A percentile compares a stretch with the other conserved stretches of the same genome.
Conservation (phyloP, 192 early-diverging fungal genomes). For the Powellomyces hirtus region DNA sequence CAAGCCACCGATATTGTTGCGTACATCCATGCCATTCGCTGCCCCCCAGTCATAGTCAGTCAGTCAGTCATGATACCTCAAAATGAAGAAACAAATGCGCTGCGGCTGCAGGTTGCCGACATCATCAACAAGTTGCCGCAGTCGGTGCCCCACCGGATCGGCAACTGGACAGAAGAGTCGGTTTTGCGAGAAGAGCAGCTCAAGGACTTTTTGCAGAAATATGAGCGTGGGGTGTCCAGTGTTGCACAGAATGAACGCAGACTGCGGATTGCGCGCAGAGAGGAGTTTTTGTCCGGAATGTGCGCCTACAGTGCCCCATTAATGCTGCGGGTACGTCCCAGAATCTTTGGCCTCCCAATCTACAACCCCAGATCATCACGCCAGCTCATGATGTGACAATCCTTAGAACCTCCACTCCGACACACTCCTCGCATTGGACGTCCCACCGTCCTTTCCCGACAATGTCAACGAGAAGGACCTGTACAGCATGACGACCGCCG, state of each 20-base stretch:
- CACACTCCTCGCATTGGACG: conserved; percentile 28
- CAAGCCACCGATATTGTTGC: too few relatives aligned
- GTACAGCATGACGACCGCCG: conserved; percentile 4
- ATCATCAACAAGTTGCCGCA: conserved; percentile 5
- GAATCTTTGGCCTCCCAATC: too few relatives aligned
- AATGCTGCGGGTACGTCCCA: conserved; percentile 42
- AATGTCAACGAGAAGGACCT: conserved; percentile 9
- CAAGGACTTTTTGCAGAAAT: conserved; percentile 32
- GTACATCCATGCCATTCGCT: too few relatives aligned
- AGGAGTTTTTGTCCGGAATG: background rate
- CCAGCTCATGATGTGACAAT: too few relatives aligned
- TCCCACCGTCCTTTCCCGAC: conserved; percentile 31
- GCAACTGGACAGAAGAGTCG: conserved; percentile 49
- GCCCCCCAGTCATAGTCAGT: too few relatives aligned
- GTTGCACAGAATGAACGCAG: conserved; percentile 24
- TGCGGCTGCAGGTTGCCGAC: conserved; percentile 2
- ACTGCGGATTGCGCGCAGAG: conserved; percentile 12
- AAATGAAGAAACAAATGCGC: conserved; percentile 2
- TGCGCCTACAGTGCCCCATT: conserved; percentile 25
- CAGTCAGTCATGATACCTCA: conserved; percentile 18
- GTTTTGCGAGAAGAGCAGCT: conserved; percentile 37
- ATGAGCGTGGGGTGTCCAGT: conserved; percentile 20
- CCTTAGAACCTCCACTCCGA: conserved; percentile 31
- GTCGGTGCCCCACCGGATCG: conserved; percentile 25
- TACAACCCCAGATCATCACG: too few relatives aligned